Percentiles rank a stretch among this genome's conserved stretches.
These are phyloP conservation scores for Debaryomyces sp. DNA, from an alignment of 1,139 yeast genomes.

Conservation along the genomic window DNA sequence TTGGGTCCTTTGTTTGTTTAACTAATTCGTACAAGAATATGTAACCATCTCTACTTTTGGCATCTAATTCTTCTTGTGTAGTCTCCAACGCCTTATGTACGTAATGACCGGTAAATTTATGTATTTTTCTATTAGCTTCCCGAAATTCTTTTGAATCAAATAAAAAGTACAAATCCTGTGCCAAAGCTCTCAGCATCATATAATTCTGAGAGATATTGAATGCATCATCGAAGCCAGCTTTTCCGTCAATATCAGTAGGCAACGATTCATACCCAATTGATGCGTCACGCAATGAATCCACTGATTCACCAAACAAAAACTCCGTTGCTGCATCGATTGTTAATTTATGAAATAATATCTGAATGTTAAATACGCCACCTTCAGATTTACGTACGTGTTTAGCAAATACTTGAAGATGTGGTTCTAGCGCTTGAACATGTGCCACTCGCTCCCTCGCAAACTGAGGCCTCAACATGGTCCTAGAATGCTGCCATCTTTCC, in stretches of 20 bases:
- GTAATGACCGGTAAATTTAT: constrained; percentile 28
- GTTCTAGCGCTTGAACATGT: constrained; percentile 50
- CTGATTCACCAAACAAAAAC: constrained; percentile 55
- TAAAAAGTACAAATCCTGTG: constrained; percentile 35
- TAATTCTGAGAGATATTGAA: constrained; percentile 36
- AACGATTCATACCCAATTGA: constrained; percentile 32
- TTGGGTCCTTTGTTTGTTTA: constrained; percentile 48
- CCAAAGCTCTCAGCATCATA: constrained; percentile 32
- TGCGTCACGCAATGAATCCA: constrained; percentile 54
- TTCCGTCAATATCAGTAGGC: constrained; percentile 19
- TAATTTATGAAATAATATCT: constrained; percentile 38
- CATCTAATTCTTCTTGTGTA: constrained; percentile 28
- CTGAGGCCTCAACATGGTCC: constrained; percentile 61
- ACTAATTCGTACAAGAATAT: constrained; percentile 49
- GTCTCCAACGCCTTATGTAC: constrained; percentile 27
- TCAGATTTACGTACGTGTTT: constrained; percentile 30
- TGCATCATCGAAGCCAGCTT: constrained; percentile 39
- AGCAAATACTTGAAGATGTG: constrained; percentile 43
- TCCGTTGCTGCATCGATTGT: constrained; percentile 53
- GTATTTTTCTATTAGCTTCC: constrained; percentile 23
- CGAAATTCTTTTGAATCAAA: constrained; percentile 35
- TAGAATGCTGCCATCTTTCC: constrained; percentile 58
- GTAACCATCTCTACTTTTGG: constrained; percentile 37
- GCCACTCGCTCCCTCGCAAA: constrained; percentile 58
- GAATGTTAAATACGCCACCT: constrained; percentile 39